These are phyloP conservation scores for Phytophthora sp. DNA, from an alignment of 352 stramenopile genomes.

Conservation along the genomic window DNA sequence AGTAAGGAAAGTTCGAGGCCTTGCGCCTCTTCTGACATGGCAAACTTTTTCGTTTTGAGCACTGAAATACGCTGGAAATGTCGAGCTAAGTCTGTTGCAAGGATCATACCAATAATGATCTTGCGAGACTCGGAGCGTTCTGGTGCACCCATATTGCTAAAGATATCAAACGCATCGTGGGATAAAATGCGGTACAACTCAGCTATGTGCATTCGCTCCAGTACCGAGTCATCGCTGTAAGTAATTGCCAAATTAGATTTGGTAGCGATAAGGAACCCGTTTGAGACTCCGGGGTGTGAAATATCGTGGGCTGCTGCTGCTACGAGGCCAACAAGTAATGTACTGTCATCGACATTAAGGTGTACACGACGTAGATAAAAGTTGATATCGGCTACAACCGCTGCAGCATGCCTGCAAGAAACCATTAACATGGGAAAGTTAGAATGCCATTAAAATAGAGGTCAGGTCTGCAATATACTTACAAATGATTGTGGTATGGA, in stretches of 20 bases:
- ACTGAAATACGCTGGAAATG: slow-evolving; percentile 77
- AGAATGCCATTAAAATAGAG: too few species aligned
- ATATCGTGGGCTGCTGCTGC: slow-evolving; percentile 92
- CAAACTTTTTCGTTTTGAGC: slow-evolving; percentile 77
- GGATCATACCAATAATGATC: slow-evolving; percentile 79
- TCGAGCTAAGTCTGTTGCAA: slow-evolving; percentile 76
- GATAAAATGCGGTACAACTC: slow-evolving; percentile 70
- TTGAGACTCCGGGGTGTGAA: slow-evolving; percentile 91
- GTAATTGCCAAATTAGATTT: slow-evolving; percentile 88
- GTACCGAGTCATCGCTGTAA: slow-evolving; percentile 92
- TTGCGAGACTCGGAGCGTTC: slow-evolving; percentile 56
- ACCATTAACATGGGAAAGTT: not conserved
- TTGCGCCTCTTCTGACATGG: slow-evolving; percentile 46
- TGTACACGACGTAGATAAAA: slow-evolving; percentile 70
- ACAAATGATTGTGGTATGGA: slow-evolving; percentile 78
- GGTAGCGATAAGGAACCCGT: slow-evolving; percentile 91
- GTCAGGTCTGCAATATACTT: slow-evolving; percentile 23
- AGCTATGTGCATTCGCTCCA: slow-evolving; percentile 82
- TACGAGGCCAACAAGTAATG: slow-evolving; percentile 73
- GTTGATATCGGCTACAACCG: slow-evolving; percentile 69
- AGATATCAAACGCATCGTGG: slow-evolving; percentile 69
- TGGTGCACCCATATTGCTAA: slow-evolving; percentile 45
- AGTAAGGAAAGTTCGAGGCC: slow-evolving; percentile 65
- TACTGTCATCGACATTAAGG: slow-evolving; percentile 57
- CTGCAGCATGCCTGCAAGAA: slow-evolving; percentile 52